Percentiles rank a stretch among this genome's conserved stretches.
Evolutionary conservation across 495 filamentous ascomycete genomes (phyloP).

Genomic region (Penicillium simplicissimum): DNA sequence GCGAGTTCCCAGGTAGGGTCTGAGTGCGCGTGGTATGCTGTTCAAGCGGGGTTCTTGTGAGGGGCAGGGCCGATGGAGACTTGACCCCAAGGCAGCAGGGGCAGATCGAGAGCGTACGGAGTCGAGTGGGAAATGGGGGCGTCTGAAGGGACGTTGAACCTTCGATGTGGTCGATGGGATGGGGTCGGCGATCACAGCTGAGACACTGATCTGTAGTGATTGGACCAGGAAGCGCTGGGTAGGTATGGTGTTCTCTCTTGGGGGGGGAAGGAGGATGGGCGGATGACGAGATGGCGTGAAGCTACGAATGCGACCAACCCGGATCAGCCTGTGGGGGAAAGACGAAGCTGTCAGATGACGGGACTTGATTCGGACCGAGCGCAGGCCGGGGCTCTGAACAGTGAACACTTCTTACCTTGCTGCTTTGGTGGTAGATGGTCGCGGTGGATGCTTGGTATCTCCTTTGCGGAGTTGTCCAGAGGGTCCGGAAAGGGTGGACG

Average conservation of each 20-base stretch:
- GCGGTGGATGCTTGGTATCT: background rate
- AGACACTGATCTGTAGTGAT: conserved; percentile 17
- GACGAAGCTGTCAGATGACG: conserved; percentile 33
- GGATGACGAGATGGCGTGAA: conserved; percentile 34
- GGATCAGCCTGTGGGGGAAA: conserved; percentile 22
- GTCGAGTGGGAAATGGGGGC: conserved; percentile 18
- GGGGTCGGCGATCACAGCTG: conserved; percentile 15
- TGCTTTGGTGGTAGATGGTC: background rate
- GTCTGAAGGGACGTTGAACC: conserved; percentile 25
- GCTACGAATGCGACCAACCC: conserved; percentile 33
- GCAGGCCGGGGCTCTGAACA: background rate
- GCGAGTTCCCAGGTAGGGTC: background rate
- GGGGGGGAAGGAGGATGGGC: conserved; percentile 4
- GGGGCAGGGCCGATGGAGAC: background rate
- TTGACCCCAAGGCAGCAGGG: conserved; percentile 9
- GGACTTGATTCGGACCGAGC: conserved; percentile 21
- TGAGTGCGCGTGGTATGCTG: background rate
- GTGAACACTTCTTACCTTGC: background rate
- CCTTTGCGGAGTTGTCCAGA: background rate
- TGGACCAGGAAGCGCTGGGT: conserved; percentile 32
- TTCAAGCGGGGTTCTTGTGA: background rate
- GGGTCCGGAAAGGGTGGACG: background rate
- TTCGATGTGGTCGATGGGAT: conserved; percentile 13
- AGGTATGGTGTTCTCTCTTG: conserved; percentile 13
- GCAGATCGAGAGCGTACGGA: conserved; percentile 14